Conservation (phyloP, 306 rosid genomes). For the Benincasa hispida region DNA sequence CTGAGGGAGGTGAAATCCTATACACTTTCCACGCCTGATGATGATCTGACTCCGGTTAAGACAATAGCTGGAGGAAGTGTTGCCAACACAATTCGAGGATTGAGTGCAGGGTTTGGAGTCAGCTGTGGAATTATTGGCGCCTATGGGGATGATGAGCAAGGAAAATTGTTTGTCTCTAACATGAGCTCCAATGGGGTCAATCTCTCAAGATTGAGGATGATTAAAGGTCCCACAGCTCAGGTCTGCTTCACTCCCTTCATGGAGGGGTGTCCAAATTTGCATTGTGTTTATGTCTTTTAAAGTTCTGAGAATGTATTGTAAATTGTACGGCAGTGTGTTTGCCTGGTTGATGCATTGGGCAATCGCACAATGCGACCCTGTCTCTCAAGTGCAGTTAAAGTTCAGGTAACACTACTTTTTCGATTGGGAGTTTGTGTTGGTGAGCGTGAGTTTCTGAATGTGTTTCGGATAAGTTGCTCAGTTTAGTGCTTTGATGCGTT, state of each 20-base stretch:
- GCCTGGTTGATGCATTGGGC: slow-evolving; percentile 75
- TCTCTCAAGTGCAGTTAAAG: slow-evolving; percentile 78
- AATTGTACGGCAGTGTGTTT: slow-evolving; percentile 61
- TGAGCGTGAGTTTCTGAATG: background rate
- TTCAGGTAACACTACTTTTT: slow-evolving; percentile 41
- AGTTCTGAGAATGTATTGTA: slow-evolving; percentile 11
- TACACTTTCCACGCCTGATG: slow-evolving; percentile 15
- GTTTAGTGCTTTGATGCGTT: background rate
- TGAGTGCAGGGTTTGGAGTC: slow-evolving; percentile 59
- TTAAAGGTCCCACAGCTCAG: slow-evolving; percentile 82
- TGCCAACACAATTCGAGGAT: slow-evolving; percentile 79
- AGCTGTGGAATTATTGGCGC: slow-evolving; percentile 79
- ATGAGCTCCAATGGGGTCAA: slow-evolving; percentile 60
- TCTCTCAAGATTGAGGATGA: slow-evolving; percentile 61
- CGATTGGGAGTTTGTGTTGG: background rate
- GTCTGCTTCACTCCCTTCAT: slow-evolving; percentile 20
- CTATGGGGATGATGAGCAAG: slow-evolving; percentile 73
- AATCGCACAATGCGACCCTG: slow-evolving; percentile 96
- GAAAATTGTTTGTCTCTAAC: slow-evolving; percentile 54
- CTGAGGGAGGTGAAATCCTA: slow-evolving; percentile 38
- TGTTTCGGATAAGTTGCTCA: background rate
- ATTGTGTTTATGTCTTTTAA: background rate
- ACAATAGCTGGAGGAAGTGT: slow-evolving; percentile 92
- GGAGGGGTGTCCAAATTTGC: background rate
- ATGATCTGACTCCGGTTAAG: slow-evolving; percentile 26